These are phyloP conservation scores for Nemania abortiva DNA, from an alignment of 2,329 filamentous ascomycete genomes.

Conservation along the genomic window DNA sequence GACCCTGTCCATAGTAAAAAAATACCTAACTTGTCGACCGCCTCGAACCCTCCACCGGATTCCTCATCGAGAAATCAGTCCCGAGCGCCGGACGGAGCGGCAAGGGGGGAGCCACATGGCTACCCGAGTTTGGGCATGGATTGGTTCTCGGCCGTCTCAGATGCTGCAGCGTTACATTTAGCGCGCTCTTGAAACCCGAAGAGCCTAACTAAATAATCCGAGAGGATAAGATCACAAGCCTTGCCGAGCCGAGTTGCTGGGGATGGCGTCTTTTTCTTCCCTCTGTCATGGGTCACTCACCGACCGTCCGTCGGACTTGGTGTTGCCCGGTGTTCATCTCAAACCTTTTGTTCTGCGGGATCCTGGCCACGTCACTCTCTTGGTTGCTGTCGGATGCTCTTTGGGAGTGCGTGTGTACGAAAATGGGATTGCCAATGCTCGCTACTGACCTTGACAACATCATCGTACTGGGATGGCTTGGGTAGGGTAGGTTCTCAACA, in stretches of 20 bases:
- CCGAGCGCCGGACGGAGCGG: conserved; percentile 30
- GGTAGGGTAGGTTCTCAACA: background rate
- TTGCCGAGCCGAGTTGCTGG: background rate
- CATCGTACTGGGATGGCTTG: conserved; percentile 21
- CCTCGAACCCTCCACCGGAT: conserved; percentile 24
- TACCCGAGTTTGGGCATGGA: conserved; percentile 35
- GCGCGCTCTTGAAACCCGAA: conserved; percentile 36
- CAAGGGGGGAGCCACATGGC: conserved; percentile 36
- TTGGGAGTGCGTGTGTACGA: background rate
- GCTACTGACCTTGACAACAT: conserved; percentile 7
- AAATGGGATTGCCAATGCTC: conserved; percentile 3
- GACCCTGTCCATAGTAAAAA: background rate
- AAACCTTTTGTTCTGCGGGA: background rate
- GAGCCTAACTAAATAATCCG: conserved; percentile 24
- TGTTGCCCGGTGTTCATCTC: conserved; percentile 6
- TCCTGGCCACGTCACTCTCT: conserved; percentile 1
- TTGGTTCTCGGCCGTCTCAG: conserved; percentile 34
- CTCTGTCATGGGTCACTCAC: background rate
- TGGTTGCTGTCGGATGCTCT: background rate
- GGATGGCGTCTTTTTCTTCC: background rate
- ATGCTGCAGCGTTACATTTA: conserved; percentile 38
- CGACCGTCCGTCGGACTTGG: background rate
- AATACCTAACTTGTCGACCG: background rate
- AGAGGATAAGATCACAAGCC: conserved; percentile 22
- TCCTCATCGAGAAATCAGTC: conserved; percentile 36